A percentile compares a stretch with the other conserved stretches of the same genome.
These are phyloP conservation scores for Endotrypanum monterogeii DNA, from an alignment of 208 protist genomes.

Conservation along the genomic window DNA sequence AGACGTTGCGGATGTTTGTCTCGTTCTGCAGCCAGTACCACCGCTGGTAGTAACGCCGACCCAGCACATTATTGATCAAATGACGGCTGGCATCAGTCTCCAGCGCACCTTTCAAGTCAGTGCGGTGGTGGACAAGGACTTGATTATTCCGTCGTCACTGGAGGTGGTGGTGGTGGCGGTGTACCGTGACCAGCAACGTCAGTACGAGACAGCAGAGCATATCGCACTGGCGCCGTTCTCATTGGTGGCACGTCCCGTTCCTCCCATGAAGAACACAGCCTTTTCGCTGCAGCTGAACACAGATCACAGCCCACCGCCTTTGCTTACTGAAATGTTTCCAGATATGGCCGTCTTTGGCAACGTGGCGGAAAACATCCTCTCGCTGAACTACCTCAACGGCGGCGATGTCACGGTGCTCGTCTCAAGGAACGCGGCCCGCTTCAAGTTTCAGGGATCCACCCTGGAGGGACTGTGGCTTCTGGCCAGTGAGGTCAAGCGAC, in stretches of 20 bases:
- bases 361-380: slow-evolving; percentile 71
- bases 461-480: slow-evolving; percentile 91
- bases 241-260: slow-evolving; percentile 58
- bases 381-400: slow-evolving; percentile 84
- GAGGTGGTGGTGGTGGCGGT: slow-evolving; percentile 50
- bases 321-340: slow-evolving; percentile 80
- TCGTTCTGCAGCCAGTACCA: slow-evolving; percentile 48
- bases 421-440: slow-evolving; percentile 91
- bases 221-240: slow-evolving; percentile 61
- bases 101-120: slow-evolving; percentile 49
- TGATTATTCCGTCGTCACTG: slow-evolving; percentile 80
- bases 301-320: slow-evolving; percentile 62
- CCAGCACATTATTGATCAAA: slow-evolving; percentile 27
- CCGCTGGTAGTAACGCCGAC: slow-evolving; percentile 46
- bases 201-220: slow-evolving; percentile 39
- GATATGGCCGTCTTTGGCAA: slow-evolving; percentile 61
- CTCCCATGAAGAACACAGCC: slow-evolving; percentile 67
- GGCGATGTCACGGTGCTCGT: slow-evolving; percentile 91
- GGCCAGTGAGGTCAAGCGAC: slow-evolving; percentile 63
- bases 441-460: slow-evolving; percentile 79
- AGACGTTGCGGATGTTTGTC: slow-evolving; percentile 28
- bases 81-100: slow-evolving; percentile 33
- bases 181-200: slow-evolving; percentile 38
- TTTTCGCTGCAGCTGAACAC: slow-evolving; percentile 93
- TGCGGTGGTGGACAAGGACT: slow-evolving; percentile 38